Base-by-base conservation (phyloP, 2,329 filamentous ascomycete genomes). In the Colletotrichum sidae region DNA sequence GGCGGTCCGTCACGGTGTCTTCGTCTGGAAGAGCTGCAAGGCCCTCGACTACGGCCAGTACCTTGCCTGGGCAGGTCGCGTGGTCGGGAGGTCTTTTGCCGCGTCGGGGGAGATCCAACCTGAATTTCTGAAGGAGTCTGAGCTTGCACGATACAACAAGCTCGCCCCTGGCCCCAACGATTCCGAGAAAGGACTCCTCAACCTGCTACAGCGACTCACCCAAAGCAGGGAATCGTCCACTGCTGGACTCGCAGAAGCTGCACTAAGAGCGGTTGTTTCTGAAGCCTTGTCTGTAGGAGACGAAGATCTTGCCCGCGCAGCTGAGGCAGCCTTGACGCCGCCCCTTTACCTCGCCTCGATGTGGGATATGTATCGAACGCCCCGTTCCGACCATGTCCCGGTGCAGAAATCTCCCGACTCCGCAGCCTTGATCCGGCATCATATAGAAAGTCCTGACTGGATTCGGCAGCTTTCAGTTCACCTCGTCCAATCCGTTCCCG, bases 21-120 rank as follows among this genome's bases (percentile, higher is more conserved):
- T 89, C 15, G 84, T 97, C 0, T 96, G 91, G 90, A 89, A 90
- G 73, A 94, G 92, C 46, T 92, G 93, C 70, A 84, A 86, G 63
- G 83, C 86, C n/a, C 81, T 85, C 42, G 80, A 85, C 2, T 81
- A 89, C 60, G 80, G 86, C 34, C 85, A 88, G 13, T 97, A 96
- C 74, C 80, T 93, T 1, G 81, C 92, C 1, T 99, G 96, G 96
- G 92, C 92, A 49, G 94, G 92, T 3, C 87, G 90, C 68, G 91
- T 94, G 2, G 83, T 98, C 49, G 96, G 96, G 8, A 88, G 93
- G 73, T 90, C 93, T 0, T 98, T 94, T 77, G 89, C 91, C 44
- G 86, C 92, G 13, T 92, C 89, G 35, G 94, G 94, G 2, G 83
- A 88, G 59, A 84, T 93, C 6, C 86, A 88, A 13, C 75, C 81